Evolutionary conservation across 2,329 filamentous ascomycete species (phyloP).

Genomic region (Thermoascus crustaceus): DNA sequence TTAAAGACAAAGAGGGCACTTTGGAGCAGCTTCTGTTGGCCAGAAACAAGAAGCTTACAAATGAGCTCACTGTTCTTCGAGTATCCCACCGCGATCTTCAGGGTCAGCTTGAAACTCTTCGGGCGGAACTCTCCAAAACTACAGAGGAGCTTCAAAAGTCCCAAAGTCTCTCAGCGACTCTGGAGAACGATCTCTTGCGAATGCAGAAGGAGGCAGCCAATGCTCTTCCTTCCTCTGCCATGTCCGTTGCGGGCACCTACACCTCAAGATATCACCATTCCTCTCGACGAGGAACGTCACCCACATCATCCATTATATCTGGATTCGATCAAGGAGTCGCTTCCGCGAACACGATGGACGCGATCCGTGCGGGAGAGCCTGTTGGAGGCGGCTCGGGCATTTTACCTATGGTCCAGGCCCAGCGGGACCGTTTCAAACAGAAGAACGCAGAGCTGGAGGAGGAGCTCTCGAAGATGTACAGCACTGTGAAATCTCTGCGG

Average conservation of each 20-base stretch:
- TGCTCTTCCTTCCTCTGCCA: constrained; percentile 72
- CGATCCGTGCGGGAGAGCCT: constrained; percentile 56
- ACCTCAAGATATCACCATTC: constrained; percentile 68
- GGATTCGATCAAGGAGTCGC: constrained; percentile 69
- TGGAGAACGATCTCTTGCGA: constrained; percentile 84
- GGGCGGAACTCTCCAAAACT: constrained; percentile 73
- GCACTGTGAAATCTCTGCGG: constrained; percentile 72
- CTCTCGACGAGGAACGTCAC: constrained; percentile 67
- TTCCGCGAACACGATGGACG: constrained; percentile 45
- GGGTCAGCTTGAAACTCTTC: constrained; percentile 65
- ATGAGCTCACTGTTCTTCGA: constrained; percentile 84
- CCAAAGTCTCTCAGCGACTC: constrained; percentile 72
- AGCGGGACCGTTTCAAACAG: constrained; percentile 96
- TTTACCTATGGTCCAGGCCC: constrained; percentile 94
- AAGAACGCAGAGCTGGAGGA: constrained; percentile 84
- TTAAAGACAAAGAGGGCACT: constrained; percentile 68
- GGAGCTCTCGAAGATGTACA: constrained; percentile 77
- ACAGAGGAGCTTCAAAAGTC: constrained; percentile 81
- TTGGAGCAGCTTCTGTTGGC: constrained; percentile 85
- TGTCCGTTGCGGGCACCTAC: constrained; percentile 89
- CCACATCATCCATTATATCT: constrained; percentile 95
- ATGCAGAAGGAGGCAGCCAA: constrained; percentile 80
- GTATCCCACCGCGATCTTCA: constrained; percentile 93
- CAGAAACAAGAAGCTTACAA: constrained; percentile 91
- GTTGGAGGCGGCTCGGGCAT: constrained; percentile 76